These are phyloP conservation scores for Tolypocladium pustulatum DNA, from an alignment of 2,329 filamentous ascomycete genomes.

Conservation along the genomic window DNA sequence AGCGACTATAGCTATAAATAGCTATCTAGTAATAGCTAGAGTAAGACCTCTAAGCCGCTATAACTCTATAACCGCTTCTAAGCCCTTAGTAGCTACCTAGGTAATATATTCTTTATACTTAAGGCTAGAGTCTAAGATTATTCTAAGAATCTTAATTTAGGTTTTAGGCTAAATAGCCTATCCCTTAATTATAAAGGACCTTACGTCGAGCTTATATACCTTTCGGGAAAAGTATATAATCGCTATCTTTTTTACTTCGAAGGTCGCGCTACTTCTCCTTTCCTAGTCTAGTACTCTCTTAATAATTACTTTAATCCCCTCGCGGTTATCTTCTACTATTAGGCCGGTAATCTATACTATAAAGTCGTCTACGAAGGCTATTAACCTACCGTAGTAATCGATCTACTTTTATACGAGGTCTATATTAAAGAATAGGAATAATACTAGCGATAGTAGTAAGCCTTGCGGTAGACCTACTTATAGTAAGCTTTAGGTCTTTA, in stretches of 20 bases:
- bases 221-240: slow-evolving; percentile 13
- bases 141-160: slow-evolving; percentile 8
- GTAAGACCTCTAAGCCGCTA: not conserved
- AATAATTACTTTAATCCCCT: slow-evolving; percentile 14
- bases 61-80: not conserved
- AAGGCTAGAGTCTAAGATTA: not conserved
- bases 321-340: slow-evolving; percentile 10
- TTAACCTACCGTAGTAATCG: not conserved
- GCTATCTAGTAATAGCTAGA: too few species aligned
- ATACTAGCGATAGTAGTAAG: slow-evolving; percentile 22
- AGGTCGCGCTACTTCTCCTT: slow-evolving; percentile 13
- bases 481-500: not conserved
- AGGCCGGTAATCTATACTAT: slow-evolving; percentile 12
- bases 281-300: slow-evolving; percentile 11
- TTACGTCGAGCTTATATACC: not conserved
- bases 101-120: not conserved
- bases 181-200: slow-evolving; percentile 3
- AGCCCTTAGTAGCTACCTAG: not conserved
- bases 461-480: slow-evolving; percentile 17
- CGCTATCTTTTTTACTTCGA: slow-evolving; percentile 14
- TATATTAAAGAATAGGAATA: slow-evolving; percentile 20
- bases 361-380: slow-evolving; percentile 14
- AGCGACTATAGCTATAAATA: too few species aligned
- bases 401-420: not conserved
- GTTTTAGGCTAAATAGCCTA: slow-evolving; percentile 3